phyloP scores from a whole-genome alignment of 176 grass and related monocot genomes.

The barley (Hordeum vulgare) region MorexV3_pseudomolecules_assembly NC_058522.1:292858741-292859240 shows the following conservation, averaged over 20 bases:
- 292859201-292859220: conserved; percentile 53
- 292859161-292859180: conserved; percentile 64
- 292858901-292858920: background rate
- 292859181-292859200: conserved; percentile 53
- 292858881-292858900: conserved; percentile 21
- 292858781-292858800: conserved; percentile 11
- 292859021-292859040: conserved; percentile 74
- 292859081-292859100: conserved; percentile 16
- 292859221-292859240: conserved; percentile 68
- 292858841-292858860: conserved; percentile 25
- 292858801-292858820: conserved; percentile 21
- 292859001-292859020: conserved; percentile 53
- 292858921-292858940: conserved; percentile 15
- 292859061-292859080: conserved; percentile 94
- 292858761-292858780: background rate
- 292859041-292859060: conserved; percentile 70
- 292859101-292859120: background rate
- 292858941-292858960: conserved; percentile 37
- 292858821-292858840: conserved; percentile 33
- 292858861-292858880: conserved; percentile 27
- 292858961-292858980: conserved; percentile 20
- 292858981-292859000: conserved; percentile 30
- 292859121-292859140: conserved; percentile 3
- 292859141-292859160: conserved; percentile 34
- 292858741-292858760: background rate